Percentiles rank a stretch among this genome's conserved stretches.
These are phyloP conservation scores for Schwanniomyces yamadae DNA, from an alignment of 805 yeast genomes.

Conservation along the genomic window DNA sequence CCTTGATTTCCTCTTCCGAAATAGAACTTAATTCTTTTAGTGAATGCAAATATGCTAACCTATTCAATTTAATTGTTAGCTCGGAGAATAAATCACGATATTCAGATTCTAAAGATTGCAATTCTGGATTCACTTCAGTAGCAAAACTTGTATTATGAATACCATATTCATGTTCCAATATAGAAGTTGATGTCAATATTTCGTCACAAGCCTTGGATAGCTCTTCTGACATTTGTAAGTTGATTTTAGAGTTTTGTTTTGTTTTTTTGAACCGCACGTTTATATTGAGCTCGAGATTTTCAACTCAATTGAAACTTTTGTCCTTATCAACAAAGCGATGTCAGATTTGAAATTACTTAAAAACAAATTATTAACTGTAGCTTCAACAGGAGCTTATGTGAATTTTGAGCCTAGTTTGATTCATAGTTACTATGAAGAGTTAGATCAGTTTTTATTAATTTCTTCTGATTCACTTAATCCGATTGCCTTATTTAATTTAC, in stretches of 20 bases:
- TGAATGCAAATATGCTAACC: slow-evolving; percentile 28
- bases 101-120: slow-evolving; percentile 20
- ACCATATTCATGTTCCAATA: slow-evolving; percentile 34
- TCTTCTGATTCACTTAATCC: slow-evolving; percentile 36
- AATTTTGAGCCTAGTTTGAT: slow-evolving; percentile 47
- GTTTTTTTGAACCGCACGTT: slow-evolving; percentile 5
- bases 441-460: slow-evolving; percentile 32
- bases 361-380: slow-evolving; percentile 50
- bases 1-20: slow-evolving; percentile 14
- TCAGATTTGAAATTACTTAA: slow-evolving; percentile 20
- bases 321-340: slow-evolving; percentile 3
- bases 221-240: slow-evolving; percentile 14
- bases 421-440: slow-evolving; percentile 37
- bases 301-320: background rate
- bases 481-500: slow-evolving; percentile 52
- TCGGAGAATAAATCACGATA: slow-evolving; percentile 24
- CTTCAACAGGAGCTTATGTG: slow-evolving; percentile 51
- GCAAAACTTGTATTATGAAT: slow-evolving; percentile 18
- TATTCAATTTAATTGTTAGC: slow-evolving; percentile 23
- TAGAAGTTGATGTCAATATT: slow-evolving; percentile 17
- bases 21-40: slow-evolving; percentile 17
- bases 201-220: slow-evolving; percentile 22
- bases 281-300: background rate
- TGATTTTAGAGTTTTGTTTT: background rate
- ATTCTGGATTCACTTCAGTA: slow-evolving; percentile 3